Percentiles rank a stretch among this genome's conserved stretches.
Conservation (phyloP, 805 yeast species). For the Candida argentea region DNA sequence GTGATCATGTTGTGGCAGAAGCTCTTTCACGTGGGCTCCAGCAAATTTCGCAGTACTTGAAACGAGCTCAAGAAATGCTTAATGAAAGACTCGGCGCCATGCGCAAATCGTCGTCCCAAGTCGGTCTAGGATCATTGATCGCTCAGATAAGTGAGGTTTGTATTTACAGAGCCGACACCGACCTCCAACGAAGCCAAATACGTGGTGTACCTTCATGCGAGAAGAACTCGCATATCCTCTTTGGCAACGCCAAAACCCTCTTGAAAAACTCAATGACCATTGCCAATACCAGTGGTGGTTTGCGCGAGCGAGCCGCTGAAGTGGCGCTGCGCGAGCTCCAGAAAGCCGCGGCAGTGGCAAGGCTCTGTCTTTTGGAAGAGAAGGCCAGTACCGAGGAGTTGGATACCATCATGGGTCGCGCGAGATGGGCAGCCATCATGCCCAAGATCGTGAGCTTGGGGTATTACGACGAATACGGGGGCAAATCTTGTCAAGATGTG, state of each 20-base stretch:
- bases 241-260: constrained; percentile 30
- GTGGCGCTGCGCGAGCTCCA: constrained; percentile 31
- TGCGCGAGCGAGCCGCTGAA: constrained; percentile 37
- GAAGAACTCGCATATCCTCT: constrained; percentile 19
- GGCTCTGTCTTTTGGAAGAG: constrained; percentile 37
- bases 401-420: constrained; percentile 21
- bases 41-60: constrained; percentile 25
- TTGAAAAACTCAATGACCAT: constrained; percentile 36
- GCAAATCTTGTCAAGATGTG: too few species aligned
- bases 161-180: constrained; percentile 45
- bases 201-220: constrained; percentile 17
- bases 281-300: constrained; percentile 40
- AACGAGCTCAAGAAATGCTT: constrained; percentile 27
- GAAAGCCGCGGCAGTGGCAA: constrained; percentile 33
- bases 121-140: constrained; percentile 21
- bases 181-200: constrained; percentile 36
- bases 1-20: constrained; percentile 7
- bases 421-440: constrained; percentile 21
- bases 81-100: constrained; percentile 11
- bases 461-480: constrained; percentile 15
- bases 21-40: constrained; percentile 32
- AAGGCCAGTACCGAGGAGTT: constrained; percentile 20
- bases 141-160: constrained; percentile 31
- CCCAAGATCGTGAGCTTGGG: constrained; percentile 15
- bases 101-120: constrained; percentile 8